These are phyloP conservation scores for Pulveroboletus frians DNA, from an alignment of 768 basidiomycete genomes.

Conservation along the genomic window DNA sequence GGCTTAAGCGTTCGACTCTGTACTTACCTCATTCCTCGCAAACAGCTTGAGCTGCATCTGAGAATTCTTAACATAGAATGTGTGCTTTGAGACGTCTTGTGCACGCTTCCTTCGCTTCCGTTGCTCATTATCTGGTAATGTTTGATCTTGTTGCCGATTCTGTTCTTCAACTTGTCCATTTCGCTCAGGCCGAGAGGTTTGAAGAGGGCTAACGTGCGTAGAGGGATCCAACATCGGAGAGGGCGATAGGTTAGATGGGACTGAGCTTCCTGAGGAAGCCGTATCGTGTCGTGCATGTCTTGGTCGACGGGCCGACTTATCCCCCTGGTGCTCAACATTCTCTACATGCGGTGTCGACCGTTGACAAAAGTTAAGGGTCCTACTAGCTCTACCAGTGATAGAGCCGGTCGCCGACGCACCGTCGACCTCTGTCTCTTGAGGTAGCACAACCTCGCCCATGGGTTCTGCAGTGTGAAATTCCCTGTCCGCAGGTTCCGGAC, in stretches of 20 bases:
- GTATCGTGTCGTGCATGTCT: conserved; percentile 13
- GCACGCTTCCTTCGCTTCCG: conserved; percentile 44
- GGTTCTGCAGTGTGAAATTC: conserved; percentile 19
- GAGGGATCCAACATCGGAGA: conserved; percentile 76
- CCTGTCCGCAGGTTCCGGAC: conserved; percentile 31
- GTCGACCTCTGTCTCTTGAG: conserved; percentile 30
- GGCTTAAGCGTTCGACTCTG: not conserved
- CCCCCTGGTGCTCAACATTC: conserved; percentile 5
- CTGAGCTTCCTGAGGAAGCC: conserved; percentile 32
- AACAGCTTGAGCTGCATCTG: conserved; percentile 84
- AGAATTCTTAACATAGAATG: conserved; percentile 89
- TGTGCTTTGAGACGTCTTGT: conserved; percentile 81
- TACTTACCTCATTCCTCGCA: conserved; percentile 75
- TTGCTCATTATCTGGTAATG: conserved; percentile 32
- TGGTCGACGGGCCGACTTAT: not conserved
- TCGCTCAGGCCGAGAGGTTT: conserved; percentile 14
- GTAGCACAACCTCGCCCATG: conserved; percentile 16
- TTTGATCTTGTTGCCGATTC: conserved; percentile 17
- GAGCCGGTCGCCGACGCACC: conserved; percentile 43
- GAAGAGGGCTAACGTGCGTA: conserved; percentile 61
- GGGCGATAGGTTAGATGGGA: conserved; percentile 36
- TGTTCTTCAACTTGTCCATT: conserved; percentile 10
- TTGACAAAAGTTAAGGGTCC: conserved; percentile 37
- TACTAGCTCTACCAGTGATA: conserved; percentile 43
- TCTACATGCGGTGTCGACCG: conserved; percentile 11